These are phyloP conservation scores for Pseudogymnoascus sp. DNA, from an alignment of 2,329 filamentous ascomycete species.

Conservation along the genomic window DNA sequence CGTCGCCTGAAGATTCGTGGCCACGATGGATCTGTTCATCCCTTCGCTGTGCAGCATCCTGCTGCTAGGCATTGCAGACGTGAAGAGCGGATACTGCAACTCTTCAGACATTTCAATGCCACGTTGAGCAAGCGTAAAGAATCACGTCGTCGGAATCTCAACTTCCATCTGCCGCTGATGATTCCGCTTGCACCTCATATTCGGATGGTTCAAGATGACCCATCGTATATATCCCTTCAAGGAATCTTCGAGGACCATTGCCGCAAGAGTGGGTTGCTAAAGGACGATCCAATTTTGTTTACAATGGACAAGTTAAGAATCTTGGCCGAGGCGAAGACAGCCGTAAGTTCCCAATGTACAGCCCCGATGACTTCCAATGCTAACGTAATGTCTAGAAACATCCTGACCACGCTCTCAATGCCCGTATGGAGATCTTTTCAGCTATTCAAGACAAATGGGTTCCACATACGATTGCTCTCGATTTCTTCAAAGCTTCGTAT, in stretches of 20 bases:
- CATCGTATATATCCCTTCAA: slow-evolving; percentile 88
- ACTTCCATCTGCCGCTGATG: slow-evolving; percentile 94
- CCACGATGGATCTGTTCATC: slow-evolving; percentile 93
- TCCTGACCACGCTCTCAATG: slow-evolving; percentile 61
- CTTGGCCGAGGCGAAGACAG: slow-evolving; percentile 44
- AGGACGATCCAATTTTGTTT: slow-evolving; percentile 91
- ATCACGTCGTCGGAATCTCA: slow-evolving; percentile 82
- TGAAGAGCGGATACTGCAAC: slow-evolving; percentile 89
- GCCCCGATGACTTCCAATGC: slow-evolving; percentile 24
- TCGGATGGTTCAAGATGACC: slow-evolving; percentile 89
- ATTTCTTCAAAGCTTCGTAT: slow-evolving; percentile 85
- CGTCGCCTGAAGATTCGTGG: slow-evolving; percentile 91
- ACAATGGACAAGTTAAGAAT: slow-evolving; percentile 89
- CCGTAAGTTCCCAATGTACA: neutral
- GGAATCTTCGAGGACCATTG: slow-evolving; percentile 96
- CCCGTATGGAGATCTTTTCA: slow-evolving; percentile 84
- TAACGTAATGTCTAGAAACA: slow-evolving; percentile 47
- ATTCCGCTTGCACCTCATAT: slow-evolving; percentile 92
- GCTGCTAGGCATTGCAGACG: slow-evolving; percentile 85
- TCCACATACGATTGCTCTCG: slow-evolving; percentile 69
- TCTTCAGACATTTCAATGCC: slow-evolving; percentile 97
- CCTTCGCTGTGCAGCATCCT: slow-evolving; percentile 93
- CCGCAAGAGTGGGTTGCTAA: slow-evolving; percentile 74
- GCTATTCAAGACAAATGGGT: slow-evolving; percentile 94
- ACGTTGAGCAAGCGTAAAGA: slow-evolving; percentile 89